Evolutionary conservation across 2,329 filamentous ascomycete genomes (phyloP), one percentile per base, ranked within the genome.

Genomic region (Colletotrichum sp.): DNA sequence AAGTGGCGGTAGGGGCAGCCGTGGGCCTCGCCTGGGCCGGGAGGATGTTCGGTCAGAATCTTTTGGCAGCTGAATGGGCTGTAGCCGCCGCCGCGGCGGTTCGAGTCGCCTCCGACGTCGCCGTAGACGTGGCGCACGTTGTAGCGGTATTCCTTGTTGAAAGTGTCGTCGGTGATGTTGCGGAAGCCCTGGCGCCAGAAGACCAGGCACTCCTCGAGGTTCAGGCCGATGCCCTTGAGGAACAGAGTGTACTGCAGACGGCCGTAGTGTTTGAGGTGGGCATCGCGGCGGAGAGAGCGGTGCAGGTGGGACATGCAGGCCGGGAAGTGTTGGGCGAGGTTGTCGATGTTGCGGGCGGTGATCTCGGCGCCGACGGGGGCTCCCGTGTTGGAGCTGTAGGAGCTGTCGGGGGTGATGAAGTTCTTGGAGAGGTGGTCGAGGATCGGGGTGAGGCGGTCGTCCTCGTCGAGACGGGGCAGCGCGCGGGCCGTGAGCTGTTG

Each of bases 1-100:
- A 98, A 99, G 82, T 98, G 96, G 34, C 97, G 90, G 84, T 99
- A 99, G 0, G 97, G 97, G 82, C 97, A 99, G n/a, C 97, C 97
- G 83, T 99, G 96, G 1, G 94, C 91, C 85, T 99, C 96, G 3
- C 96, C 96, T 0, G 95, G 92, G 0, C 96, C 95, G 0, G 96
- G 96, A 0, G 95, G 92, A 76, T 96, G 94, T 82, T 99, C 97
- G 0, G 93, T 97, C 30, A 99, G 89, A 69, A 99, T 96, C 87
- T 98, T 98, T 82, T 99, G 96, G 84, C 97, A 99, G 70, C 95
- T 97, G 82, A 95, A 98, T 0, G 97, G 95, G 65, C 94, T 95
- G 84, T 98, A 98, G 24, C 96, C 96, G 71, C 94, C 91, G 57
- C 96, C 94, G 70, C 96, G 92, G 36, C 96, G 92, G 82, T 98